These are phyloP conservation scores for Paecilomyces sp. DNA, from an alignment of 2,329 filamentous ascomycete genomes.

Conservation along the genomic window DNA sequence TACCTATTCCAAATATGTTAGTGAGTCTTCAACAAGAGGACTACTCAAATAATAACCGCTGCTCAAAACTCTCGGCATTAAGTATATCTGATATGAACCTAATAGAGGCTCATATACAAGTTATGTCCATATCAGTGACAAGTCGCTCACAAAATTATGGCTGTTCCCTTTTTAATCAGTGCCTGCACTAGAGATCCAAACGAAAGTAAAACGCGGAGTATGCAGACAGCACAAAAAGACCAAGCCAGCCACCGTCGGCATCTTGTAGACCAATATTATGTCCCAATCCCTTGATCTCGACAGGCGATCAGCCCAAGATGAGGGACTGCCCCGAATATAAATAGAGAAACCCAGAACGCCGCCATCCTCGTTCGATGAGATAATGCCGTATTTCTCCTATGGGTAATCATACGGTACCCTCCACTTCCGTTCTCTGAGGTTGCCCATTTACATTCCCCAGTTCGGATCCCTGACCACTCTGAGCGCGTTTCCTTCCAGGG, in stretches of 20 bases:
- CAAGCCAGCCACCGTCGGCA: not conserved
- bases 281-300: not conserved
- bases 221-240: not conserved
- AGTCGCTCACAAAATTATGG: not conserved
- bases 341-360: conserved; percentile 4
- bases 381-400: not conserved
- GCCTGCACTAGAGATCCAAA: not conserved
- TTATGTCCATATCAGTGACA: not conserved
- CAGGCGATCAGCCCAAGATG: not conserved
- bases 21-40: not conserved
- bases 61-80: not conserved
- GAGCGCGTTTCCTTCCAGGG: conserved; percentile 63
- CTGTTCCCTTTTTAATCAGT: not conserved
- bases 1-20: not conserved
- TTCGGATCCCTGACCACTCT: conserved; percentile 64
- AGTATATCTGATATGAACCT: not conserved
- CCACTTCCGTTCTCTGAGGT: conserved; percentile 7
- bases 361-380: not conserved
- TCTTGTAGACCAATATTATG: not conserved
- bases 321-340: not conserved
- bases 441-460: conserved; percentile 54
- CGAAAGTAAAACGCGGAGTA: not conserved
- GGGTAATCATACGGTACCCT: conserved; percentile 1
- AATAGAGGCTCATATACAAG: not conserved
- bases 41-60: not conserved